Percentiles rank a stretch among this genome's conserved stretches.
Conservation (phyloP, 2,329 filamentous ascomycete species). For the Thielaviopsis musarum region DNA sequence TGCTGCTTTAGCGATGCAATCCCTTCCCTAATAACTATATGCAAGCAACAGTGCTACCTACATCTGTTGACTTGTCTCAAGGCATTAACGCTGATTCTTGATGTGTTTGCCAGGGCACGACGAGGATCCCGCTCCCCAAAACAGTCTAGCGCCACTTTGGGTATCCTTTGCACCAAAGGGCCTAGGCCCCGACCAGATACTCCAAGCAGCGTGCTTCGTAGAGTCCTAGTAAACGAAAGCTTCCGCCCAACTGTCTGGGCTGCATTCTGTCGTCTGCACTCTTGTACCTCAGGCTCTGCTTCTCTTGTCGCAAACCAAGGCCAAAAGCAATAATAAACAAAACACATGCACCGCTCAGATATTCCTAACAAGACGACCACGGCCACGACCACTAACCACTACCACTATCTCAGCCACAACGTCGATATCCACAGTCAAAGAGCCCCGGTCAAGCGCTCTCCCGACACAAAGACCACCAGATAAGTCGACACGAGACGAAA, state of each 20-base stretch:
- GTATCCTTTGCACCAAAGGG: neutral
- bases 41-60: neutral
- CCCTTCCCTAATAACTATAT: neutral
- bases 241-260: neutral
- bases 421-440: neutral
- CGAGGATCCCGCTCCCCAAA: neutral
- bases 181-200: neutral
- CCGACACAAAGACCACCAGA: neutral
- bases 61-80: neutral
- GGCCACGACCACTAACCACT: neutral
- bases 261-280: too few relatives aligned
- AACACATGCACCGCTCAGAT: neutral
- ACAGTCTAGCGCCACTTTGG: neutral
- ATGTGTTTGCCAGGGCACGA: neutral
- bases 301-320: neutral
- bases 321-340: neutral
- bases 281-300: neutral
- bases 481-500: neutral
- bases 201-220: too few relatives aligned
- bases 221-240: neutral
- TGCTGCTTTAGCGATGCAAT: neutral
- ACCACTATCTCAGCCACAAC: neutral
- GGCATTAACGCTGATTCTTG: neutral
- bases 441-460: neutral
- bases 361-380: too few relatives aligned